Evolutionary conservation across 192 early-diverging fungal species (phyloP).

Genomic region (Linnemannia schmuckeri): DNA sequence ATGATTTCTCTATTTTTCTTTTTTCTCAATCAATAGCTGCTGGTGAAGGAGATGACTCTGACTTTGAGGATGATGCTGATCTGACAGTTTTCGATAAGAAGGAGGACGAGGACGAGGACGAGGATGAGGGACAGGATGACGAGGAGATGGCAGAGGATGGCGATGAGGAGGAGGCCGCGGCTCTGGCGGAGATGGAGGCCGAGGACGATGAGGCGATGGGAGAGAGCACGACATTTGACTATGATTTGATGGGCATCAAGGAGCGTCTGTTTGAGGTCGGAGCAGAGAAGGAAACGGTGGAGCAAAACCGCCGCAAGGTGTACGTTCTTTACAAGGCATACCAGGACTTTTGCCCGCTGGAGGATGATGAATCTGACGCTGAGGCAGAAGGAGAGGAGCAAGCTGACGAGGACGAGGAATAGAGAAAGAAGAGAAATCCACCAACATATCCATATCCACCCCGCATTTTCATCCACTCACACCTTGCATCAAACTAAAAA

Average conservation of each 20-base stretch:
- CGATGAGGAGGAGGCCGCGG: slow-evolving; percentile 32
- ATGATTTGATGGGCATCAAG: slow-evolving; percentile 52
- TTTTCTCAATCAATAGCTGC: slow-evolving; percentile 24
- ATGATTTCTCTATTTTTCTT: neutral
- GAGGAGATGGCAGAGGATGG: slow-evolving; percentile 54
- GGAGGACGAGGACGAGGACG: slow-evolving; percentile 21
- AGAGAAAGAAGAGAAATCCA: neutral
- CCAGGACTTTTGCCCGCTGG: slow-evolving; percentile 50
- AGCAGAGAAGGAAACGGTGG: slow-evolving; percentile 34
- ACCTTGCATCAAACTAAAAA: slow-evolving; percentile 12
- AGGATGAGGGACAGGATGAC: slow-evolving; percentile 31
- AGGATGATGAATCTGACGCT: slow-evolving; percentile 34
- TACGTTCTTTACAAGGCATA: slow-evolving; percentile 37
- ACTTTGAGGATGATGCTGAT: slow-evolving; percentile 43
- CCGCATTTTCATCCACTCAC: slow-evolving; percentile 7
- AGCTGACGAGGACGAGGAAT: slow-evolving; percentile 13
- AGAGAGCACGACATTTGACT: slow-evolving; percentile 49
- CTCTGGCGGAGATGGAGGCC: slow-evolving; percentile 36
- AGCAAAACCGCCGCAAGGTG: slow-evolving; percentile 51
- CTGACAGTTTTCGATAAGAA: slow-evolving; percentile 43
- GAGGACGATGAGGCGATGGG: slow-evolving; percentile 40
- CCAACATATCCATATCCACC: slow-evolving; percentile 12
- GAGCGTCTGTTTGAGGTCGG: slow-evolving; percentile 20
- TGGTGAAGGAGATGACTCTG: slow-evolving; percentile 52
- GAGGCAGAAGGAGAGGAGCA: slow-evolving; percentile 27